A percentile compares a stretch with the other conserved stretches of the same genome.
phyloP scores from a whole-genome alignment of 73 alveolate genomes.

The Paramecium bursaria region DNA sequence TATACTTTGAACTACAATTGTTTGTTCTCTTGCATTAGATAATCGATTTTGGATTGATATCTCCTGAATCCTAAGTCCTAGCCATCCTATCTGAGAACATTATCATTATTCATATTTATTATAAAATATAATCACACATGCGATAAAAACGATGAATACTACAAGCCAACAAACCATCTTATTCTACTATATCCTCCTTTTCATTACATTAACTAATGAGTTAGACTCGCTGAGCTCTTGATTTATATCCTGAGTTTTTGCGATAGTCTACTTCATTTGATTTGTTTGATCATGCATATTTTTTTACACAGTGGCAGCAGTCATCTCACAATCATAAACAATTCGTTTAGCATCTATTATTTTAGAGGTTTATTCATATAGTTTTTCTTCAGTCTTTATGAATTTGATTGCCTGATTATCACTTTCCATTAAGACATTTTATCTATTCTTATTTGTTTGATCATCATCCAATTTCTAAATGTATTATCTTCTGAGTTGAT shows the following conservation, averaged over 20 bases:
- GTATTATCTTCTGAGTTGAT: background rate
- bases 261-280: background rate
- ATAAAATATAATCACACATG: background rate
- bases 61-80: background rate
- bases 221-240: background rate
- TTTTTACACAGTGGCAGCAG: background rate
- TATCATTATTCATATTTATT: too few species aligned
- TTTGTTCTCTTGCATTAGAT: background rate
- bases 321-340: background rate
- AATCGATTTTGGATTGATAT: background rate
- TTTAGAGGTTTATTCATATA: background rate
- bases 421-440: background rate
- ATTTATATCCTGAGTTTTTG: background rate
- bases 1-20: background rate
- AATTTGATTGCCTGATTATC: too few species aligned
- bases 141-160: background rate
- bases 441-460: background rate
- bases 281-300: background rate
- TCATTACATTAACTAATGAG: background rate
- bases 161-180: background rate
- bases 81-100: background rate
- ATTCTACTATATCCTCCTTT: background rate
- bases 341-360: background rate
- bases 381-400: background rate
- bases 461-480: background rate